phyloP scores from a whole-genome alignment of 805 yeast genomes.

The Candida ficus region DNA sequence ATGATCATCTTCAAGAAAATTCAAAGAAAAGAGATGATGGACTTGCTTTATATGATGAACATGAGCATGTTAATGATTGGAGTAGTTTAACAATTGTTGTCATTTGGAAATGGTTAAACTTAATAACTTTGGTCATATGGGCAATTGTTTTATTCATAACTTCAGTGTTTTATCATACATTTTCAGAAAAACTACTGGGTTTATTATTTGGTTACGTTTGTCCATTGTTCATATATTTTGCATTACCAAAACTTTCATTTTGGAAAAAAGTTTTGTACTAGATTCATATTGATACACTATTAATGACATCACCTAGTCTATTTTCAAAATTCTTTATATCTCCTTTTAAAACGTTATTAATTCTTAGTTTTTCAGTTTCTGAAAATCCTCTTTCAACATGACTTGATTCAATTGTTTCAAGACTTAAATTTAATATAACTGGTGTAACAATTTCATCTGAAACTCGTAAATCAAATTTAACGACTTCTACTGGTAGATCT shows the following conservation, averaged over 20 bases:
- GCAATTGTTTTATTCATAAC: constrained; percentile 63
- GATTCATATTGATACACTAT: constrained; percentile 9
- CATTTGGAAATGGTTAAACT: constrained; percentile 12
- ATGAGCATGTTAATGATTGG: constrained; percentile 4
- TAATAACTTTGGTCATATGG: constrained; percentile 38
- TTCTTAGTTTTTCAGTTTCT: constrained; percentile 18
- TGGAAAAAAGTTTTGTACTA: constrained; percentile 1
- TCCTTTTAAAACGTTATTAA: constrained; percentile 19
- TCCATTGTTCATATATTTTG: constrained; percentile 38
- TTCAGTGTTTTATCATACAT: constrained; percentile 75
- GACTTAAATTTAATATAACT: constrained; percentile 12
- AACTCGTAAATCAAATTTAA: constrained; percentile 15
- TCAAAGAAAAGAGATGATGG: too few relatives aligned
- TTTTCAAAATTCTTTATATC: constrained; percentile 9
- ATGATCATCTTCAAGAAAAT: neutral
- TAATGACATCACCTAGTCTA: constrained; percentile 16
- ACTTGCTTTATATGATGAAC: too few relatives aligned
- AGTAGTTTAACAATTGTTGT: constrained; percentile 6
- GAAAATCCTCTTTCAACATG: constrained; percentile 17
- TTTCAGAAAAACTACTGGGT: constrained; percentile 70
- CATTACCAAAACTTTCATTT: constrained; percentile 7
- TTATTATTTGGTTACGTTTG: constrained; percentile 56
- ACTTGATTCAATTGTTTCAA: constrained; percentile 15
- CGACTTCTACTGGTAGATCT: constrained; percentile 16
- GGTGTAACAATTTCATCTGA: constrained; percentile 9